Evolutionary conservation across 73 alveolate genomes (phyloP), one percentile per base, ranked within the genome.

Genomic region (Paramecium sexaurelia): DNA sequence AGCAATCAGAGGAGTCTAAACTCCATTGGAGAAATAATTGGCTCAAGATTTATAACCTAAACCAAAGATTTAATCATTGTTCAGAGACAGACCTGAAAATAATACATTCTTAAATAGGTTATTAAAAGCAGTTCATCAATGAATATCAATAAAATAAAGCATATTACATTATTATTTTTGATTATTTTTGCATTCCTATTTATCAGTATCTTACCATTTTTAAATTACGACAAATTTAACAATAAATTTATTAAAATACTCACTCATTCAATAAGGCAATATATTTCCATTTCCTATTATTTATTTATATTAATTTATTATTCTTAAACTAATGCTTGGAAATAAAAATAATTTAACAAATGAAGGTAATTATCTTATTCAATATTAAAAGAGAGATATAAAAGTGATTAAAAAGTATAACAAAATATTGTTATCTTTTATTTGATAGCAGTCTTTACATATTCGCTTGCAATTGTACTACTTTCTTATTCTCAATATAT

Each of bases 21-120:
- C 51, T 45, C 90, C 90, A 41, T 26, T 78, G 6, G 90, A 78
- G 29, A 40, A 78, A 33, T 39, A 78, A 45, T 13, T 78, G 19
- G 55, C 22, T 2, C 5, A 41, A 24, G 90, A 78, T 15, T 19
- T 39, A 22, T 19, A 22, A 40, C 68, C 68, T 11, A 78, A 37
- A 24, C 90, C 90, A 1, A 78, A 43, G 55, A 45, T 78, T 7
- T n/a, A 78, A 40, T 78, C 90, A 41, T 20, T 78, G 13, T 78
- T 24, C 73, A 78, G 55, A 78, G 90, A 78, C 35, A 78, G 68
- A 39, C 90, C 90, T 29, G 90, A 78, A 43, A 78, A 78, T 61
- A 40, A 45, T 20, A 78, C 43, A 20, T 78, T 39, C 75, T 22
- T 45, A 20, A 78, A 39, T 45, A 78, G 41, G 43, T 78, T 78